phyloP scores from a whole-genome alignment of 164 flowering plant genomes.

The Stephania yunnanensis region DNA sequence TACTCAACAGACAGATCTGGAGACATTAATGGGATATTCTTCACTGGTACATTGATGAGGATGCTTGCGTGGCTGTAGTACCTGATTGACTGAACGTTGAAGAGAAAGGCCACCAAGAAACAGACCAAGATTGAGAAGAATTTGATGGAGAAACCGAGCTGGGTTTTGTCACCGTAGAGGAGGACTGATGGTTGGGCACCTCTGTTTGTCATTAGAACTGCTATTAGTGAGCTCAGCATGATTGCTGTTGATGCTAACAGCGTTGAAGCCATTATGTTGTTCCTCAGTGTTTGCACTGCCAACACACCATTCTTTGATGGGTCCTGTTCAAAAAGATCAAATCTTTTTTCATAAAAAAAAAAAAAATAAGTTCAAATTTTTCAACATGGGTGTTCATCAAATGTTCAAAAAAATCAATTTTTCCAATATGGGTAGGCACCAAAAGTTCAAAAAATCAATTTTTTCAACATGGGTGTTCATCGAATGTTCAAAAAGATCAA shows the following conservation, averaged over 20 bases:
- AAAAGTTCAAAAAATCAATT: no score
- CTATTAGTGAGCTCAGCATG: slow-evolving; percentile 72
- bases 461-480: no score
- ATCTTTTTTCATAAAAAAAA: no score
- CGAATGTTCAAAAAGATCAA: no score
- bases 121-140: slow-evolving; percentile 66
- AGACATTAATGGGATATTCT: slow-evolving; percentile 23
- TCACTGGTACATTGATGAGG: slow-evolving; percentile 73
- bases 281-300: slow-evolving; percentile 76
- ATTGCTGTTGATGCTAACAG: slow-evolving; percentile 76
- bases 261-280: slow-evolving; percentile 96
- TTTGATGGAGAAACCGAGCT: slow-evolving; percentile 48
- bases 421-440: no score
- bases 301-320: slow-evolving; percentile 62
- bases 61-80: slow-evolving; percentile 89
- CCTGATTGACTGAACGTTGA: slow-evolving; percentile 77
- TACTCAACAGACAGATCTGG: slow-evolving; percentile 42
- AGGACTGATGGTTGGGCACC: slow-evolving; percentile 5
- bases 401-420: no score
- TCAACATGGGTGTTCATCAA: no score
- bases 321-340: slow-evolving; percentile 33
- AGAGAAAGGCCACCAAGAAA: slow-evolving; percentile 61
- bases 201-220: slow-evolving; percentile 49
- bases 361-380: no score
- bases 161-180: slow-evolving; percentile 45